These are phyloP conservation scores for Clarireedia homoeocarpa DNA, from an alignment of 2,329 filamentous ascomycete genomes.

Conservation along the genomic window DNA sequence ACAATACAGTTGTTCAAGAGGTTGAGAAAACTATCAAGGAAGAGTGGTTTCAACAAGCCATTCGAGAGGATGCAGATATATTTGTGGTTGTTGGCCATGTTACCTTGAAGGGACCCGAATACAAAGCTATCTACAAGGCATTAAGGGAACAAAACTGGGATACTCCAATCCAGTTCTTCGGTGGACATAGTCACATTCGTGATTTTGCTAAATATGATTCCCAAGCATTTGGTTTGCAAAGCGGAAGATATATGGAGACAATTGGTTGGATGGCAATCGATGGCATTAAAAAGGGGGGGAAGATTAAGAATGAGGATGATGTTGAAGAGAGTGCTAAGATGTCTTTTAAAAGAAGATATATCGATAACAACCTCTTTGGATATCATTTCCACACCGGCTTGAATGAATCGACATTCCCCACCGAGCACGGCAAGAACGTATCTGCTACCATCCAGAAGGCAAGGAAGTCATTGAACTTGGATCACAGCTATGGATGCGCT, in stretches of 20 bases:
- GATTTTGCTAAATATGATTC: constrained; percentile 76
- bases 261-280: constrained; percentile 87
- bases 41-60: constrained; percentile 80
- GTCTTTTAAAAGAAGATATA: constrained; percentile 71
- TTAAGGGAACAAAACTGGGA: constrained; percentile 72
- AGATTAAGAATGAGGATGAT: constrained; percentile 16
- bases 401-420: constrained; percentile 66
- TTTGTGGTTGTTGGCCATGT: constrained; percentile 86
- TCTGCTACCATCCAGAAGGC: constrained; percentile 62
- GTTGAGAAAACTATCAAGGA: constrained; percentile 77
- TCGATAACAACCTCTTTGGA: constrained; percentile 88
- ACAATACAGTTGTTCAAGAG: constrained; percentile 78
- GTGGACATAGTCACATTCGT: constrained; percentile 82
- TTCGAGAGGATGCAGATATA: constrained; percentile 77
- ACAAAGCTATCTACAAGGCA: constrained; percentile 65
- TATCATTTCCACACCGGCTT: constrained; percentile 73
- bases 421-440: constrained; percentile 64
- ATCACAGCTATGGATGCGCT: constrained; percentile 73
- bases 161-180: constrained; percentile 85
- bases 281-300: constrained; percentile 37
- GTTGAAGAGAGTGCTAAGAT: constrained; percentile 32
- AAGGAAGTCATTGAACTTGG: constrained; percentile 62
- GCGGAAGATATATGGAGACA: constrained; percentile 89
- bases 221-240: constrained; percentile 71
- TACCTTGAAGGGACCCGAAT: constrained; percentile 73